phyloP scores from a whole-genome alignment of 2,329 filamentous ascomycete genomes.

The Cladosporium phlei region DNA sequence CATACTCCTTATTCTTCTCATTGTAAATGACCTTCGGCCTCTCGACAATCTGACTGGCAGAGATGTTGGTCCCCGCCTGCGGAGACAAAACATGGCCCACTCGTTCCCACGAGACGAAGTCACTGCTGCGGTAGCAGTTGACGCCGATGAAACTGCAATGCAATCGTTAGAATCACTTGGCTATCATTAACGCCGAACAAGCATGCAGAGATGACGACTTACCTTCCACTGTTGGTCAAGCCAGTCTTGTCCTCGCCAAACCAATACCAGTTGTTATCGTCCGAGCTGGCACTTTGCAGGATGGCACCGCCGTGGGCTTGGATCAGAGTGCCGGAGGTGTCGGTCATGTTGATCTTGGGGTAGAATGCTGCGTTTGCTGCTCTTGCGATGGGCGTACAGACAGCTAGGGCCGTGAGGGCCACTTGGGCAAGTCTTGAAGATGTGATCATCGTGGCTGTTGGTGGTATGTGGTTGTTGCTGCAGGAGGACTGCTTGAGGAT shows the following conservation, averaged over 20 bases:
- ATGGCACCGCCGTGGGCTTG: slow-evolving; percentile 64
- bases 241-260: slow-evolving; percentile 66
- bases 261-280: slow-evolving; percentile 57
- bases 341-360: slow-evolving; percentile 26
- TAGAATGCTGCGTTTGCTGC: slow-evolving; percentile 22
- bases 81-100: slow-evolving; percentile 55
- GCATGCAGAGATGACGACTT: too few relatives aligned
- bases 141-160: slow-evolving; percentile 52
- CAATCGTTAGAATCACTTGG: not conserved
- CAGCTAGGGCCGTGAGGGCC: not conserved
- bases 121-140: slow-evolving; percentile 61
- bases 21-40: slow-evolving; percentile 67
- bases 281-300: slow-evolving; percentile 44
- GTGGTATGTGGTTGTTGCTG: too few relatives aligned
- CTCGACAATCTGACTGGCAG: slow-evolving; percentile 56
- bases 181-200: too few relatives aligned
- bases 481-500: too few relatives aligned
- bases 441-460: too few relatives aligned
- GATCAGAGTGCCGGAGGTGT: slow-evolving; percentile 48
- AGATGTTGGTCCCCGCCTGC: slow-evolving; percentile 23
- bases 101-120: slow-evolving; percentile 62
- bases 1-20: slow-evolving; percentile 57
- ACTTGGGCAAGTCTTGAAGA: too few relatives aligned
- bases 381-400: not conserved
- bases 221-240: slow-evolving; percentile 39